phyloP scores from a whole-genome alignment of 345 rosid genomes.

The Nephelium lappaceum region DNA sequence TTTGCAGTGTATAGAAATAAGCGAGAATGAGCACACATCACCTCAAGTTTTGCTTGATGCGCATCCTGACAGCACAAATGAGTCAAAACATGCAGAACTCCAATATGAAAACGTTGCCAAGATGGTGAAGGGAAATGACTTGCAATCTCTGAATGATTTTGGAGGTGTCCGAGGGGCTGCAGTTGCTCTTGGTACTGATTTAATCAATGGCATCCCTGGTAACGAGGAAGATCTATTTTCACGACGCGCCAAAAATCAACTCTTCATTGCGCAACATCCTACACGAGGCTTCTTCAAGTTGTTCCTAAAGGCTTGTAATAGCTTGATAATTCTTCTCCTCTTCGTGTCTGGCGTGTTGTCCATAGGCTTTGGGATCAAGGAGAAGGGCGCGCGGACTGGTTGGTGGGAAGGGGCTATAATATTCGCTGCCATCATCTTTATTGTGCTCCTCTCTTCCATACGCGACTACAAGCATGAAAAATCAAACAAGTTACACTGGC shows the following conservation, averaged over 20 bases:
- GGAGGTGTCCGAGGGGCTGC: constrained; percentile 15
- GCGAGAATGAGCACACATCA: no score
- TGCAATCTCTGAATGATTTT: background rate
- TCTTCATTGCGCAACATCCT: background rate
- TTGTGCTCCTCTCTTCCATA: background rate
- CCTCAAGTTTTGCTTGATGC: no score
- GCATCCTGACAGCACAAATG: no score
- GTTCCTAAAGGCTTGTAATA: constrained; percentile 4
- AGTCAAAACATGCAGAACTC: background rate
- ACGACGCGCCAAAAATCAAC: background rate
- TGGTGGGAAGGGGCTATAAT: constrained; percentile 14
- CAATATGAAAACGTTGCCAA: background rate
- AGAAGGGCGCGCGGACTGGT: background rate
- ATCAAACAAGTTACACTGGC: background rate
- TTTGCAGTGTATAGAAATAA: no score
- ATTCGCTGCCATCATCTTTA: background rate
- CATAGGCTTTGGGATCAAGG: constrained; percentile 1
- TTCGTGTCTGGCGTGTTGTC: background rate
- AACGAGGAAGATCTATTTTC: background rate
- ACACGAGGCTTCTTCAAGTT: background rate
- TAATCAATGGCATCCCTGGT: constrained; percentile 7
- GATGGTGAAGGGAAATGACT: background rate
- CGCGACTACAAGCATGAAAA: constrained; percentile 1
- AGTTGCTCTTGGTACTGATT: constrained; percentile 8
- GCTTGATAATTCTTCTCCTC: background rate